These are phyloP conservation scores for Leishmania martiniquensis DNA, from an alignment of 208 protist genomes.

Conservation along the genomic window DNA sequence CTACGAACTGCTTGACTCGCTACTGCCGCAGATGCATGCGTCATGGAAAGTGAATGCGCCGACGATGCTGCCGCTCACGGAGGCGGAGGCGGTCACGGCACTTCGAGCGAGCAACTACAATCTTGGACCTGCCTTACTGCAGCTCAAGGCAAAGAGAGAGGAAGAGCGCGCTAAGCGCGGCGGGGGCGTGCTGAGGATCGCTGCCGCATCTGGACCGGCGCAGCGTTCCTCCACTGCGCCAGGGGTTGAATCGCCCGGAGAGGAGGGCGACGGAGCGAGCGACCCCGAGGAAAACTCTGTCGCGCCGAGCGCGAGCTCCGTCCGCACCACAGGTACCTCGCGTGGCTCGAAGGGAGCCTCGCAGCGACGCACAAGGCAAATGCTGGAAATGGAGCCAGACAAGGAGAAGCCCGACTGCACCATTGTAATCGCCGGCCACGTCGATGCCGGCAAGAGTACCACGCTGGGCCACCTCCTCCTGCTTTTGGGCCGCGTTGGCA, in stretches of 20 bases:
- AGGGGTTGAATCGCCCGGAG: background rate
- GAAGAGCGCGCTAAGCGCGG: constrained; percentile 31
- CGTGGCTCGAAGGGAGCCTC: constrained; percentile 23
- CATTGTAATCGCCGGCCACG: constrained; percentile 87
- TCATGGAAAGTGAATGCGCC: constrained; percentile 47
- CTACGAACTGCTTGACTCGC: constrained; percentile 50
- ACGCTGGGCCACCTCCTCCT: constrained; percentile 89
- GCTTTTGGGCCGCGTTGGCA: constrained; percentile 65
- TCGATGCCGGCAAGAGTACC: constrained; percentile 89
- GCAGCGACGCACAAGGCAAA: constrained; percentile 37
- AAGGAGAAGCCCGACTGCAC: constrained; percentile 73
- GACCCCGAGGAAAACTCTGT: constrained; percentile 12
- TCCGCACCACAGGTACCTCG: constrained; percentile 2
- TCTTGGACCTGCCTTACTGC: constrained; percentile 29
- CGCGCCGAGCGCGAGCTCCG: constrained; percentile 14
- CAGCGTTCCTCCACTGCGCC: constrained; percentile 3
- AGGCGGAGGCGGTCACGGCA: constrained; percentile 48
- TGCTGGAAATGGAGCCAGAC: constrained; percentile 41
- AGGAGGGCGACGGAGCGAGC: background rate
- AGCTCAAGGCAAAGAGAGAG: constrained; percentile 35
- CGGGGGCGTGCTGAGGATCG: constrained; percentile 31
- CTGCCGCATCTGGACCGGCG: background rate
- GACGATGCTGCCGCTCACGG: constrained; percentile 37
- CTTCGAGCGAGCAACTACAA: constrained; percentile 73
- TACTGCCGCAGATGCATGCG: constrained; percentile 43